A percentile compares a stretch with the other conserved stretches of the same genome.
phyloP scores from a whole-genome alignment of 129 eudicot genomes.

The Helianthus annuus region DNA sequence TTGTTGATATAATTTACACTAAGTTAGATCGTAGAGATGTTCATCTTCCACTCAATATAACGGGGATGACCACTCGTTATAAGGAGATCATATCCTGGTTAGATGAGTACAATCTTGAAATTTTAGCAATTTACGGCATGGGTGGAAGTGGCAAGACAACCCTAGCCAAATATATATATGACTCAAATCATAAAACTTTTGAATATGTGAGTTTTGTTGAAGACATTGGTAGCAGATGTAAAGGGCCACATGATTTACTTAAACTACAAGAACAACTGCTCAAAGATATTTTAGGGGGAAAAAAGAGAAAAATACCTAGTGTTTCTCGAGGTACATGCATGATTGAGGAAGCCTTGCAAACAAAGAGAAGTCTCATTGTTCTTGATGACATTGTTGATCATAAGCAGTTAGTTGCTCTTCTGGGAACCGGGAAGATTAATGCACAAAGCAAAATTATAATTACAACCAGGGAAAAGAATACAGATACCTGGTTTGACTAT shows the following conservation, averaged over 20 bases:
- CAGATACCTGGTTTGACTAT: background rate
- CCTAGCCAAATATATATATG: background rate
- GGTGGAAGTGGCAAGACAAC: too few relatives aligned
- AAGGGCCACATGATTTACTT: background rate
- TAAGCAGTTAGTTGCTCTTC: conserved; percentile 3
- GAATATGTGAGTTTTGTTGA: conserved; percentile 7
- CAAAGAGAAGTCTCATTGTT: conserved; percentile 18
- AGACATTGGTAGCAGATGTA: background rate
- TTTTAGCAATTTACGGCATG: too few relatives aligned
- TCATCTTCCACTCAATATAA: too few relatives aligned
- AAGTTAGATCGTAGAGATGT: too few relatives aligned
- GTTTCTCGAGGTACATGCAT: background rate
- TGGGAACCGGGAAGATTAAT: conserved; percentile 19
- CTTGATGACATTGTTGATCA: conserved; percentile 29
- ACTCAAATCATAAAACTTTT: background rate
- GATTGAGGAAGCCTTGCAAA: conserved; percentile 8
- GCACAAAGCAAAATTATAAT: conserved; percentile 26
- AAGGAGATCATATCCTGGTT: too few relatives aligned
- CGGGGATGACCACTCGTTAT: too few relatives aligned
- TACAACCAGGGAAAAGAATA: conserved; percentile 23
- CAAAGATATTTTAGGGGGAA: background rate
- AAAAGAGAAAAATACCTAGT: conserved; percentile 17
- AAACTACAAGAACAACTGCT: conserved; percentile 3
- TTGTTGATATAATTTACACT: background rate
- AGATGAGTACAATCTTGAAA: too few relatives aligned